Conservation (phyloP, 345 rosid species). For the Raphanus raphanistrum region DNA sequence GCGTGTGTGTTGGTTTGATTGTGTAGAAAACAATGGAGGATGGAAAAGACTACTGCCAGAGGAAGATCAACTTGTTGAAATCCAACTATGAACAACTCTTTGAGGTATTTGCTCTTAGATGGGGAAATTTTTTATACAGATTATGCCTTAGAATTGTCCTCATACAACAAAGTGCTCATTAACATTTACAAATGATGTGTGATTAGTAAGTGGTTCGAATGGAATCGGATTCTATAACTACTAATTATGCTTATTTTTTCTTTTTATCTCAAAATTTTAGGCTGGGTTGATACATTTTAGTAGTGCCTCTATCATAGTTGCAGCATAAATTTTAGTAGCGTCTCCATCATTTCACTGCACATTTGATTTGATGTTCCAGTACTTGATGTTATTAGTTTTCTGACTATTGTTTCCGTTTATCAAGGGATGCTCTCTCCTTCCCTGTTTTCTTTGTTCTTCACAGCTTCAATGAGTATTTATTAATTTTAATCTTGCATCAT, state of each 20-base stretch:
- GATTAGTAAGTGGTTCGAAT: no score
- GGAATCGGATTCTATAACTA: no score
- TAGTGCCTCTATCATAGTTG: no score
- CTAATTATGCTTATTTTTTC: no score
- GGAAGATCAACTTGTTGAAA: conserved; percentile 87
- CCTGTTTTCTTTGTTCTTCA: not conserved
- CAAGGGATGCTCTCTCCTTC: not conserved
- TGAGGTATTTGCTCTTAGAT: conserved; percentile 56
- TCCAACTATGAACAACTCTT: conserved; percentile 93
- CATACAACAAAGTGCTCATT: not conserved
- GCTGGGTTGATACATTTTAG: no score
- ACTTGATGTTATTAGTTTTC: not conserved
- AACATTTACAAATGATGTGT: not conserved
- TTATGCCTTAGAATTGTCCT: not conserved
- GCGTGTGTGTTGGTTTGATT: conserved; percentile 12
- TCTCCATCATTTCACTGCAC: not conserved
- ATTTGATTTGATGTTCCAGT: not conserved
- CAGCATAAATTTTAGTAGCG: conserved; percentile 5
- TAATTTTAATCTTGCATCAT: conserved; percentile 1
- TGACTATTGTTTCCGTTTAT: not conserved
- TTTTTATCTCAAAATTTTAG: no score
- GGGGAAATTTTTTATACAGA: not conserved
- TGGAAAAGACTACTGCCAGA: conserved; percentile 91
- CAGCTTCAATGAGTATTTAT: not conserved
- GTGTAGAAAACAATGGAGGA: conserved; percentile 84